phyloP scores from a whole-genome alignment of 2,329 filamentous ascomycete species.

The Ascocoryne sarcoides region DNA sequence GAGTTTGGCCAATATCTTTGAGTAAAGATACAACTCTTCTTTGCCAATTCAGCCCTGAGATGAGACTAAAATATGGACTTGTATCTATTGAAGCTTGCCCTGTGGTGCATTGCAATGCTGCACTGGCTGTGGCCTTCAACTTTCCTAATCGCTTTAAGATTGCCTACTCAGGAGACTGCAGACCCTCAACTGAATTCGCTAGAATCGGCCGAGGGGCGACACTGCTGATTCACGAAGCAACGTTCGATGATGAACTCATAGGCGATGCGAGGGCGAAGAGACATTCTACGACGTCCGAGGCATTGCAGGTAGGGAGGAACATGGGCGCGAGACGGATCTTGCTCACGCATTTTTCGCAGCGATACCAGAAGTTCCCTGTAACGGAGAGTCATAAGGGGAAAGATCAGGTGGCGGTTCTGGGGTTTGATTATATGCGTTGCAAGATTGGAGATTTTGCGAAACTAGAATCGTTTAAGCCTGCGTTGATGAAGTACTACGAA shows the following conservation, averaged over 20 bases:
- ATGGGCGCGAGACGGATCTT: conserved; percentile 78
- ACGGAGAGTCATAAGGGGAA: conserved; percentile 33
- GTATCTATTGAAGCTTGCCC: conserved; percentile 53
- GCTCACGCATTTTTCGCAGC: conserved; percentile 90
- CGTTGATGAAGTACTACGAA: conserved; percentile 48
- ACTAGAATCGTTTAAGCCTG: conserved; percentile 53
- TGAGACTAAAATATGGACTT: conserved; percentile 51
- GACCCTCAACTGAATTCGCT: conserved; percentile 64
- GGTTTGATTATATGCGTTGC: conserved; percentile 72
- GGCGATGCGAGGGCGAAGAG: conserved; percentile 79
- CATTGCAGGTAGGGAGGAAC: conserved; percentile 61
- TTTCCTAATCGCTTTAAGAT: conserved; percentile 76
- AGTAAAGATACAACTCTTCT: background rate
- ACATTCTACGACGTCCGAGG: conserved; percentile 83
- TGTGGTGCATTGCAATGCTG: conserved; percentile 72
- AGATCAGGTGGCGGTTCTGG: conserved; percentile 59
- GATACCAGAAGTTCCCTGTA: conserved; percentile 51
- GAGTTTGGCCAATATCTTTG: conserved; percentile 24
- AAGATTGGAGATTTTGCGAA: conserved; percentile 61
- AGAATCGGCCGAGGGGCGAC: conserved; percentile 65
- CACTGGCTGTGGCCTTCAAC: conserved; percentile 68
- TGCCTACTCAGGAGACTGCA: conserved; percentile 90
- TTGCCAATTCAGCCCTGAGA: conserved; percentile 16
- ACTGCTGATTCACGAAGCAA: conserved; percentile 89
- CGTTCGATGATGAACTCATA: conserved; percentile 78